phyloP scores from a whole-genome alignment of 805 yeast genomes.

The Teunomyces cretensis region DNA sequence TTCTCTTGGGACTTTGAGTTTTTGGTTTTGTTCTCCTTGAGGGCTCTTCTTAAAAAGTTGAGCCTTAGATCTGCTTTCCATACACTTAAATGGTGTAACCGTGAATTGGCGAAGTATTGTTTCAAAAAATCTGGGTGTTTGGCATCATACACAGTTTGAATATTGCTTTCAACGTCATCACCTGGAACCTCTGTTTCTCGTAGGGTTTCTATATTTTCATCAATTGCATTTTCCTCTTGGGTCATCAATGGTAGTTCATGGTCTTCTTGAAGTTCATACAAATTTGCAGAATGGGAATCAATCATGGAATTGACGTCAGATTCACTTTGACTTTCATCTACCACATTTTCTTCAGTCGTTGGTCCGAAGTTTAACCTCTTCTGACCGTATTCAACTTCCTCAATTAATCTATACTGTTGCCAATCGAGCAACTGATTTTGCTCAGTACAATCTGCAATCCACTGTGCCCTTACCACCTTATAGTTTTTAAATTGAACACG shows the following conservation, averaged over 20 bases:
- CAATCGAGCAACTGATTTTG: constrained; percentile 56
- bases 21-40: constrained; percentile 18
- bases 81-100: constrained; percentile 83
- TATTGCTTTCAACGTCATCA: background rate
- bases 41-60: constrained; percentile 53
- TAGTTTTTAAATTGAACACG: constrained; percentile 60
- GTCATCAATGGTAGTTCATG: constrained; percentile 10
- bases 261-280: background rate
- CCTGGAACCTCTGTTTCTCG: background rate
- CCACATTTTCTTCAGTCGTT: constrained; percentile 3
- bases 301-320: background rate
- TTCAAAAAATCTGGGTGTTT: constrained; percentile 73
- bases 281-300: background rate
- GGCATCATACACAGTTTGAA: constrained; percentile 48
- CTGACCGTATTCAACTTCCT: constrained; percentile 57
- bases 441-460: constrained; percentile 71
- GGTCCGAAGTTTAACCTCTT: constrained; percentile 22
- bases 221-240: constrained; percentile 11
- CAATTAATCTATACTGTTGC: constrained; percentile 60
- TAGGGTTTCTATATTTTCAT: constrained; percentile 4
- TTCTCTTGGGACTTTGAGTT: background rate
- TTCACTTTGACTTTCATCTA: constrained; percentile 1
- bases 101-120: constrained; percentile 73
- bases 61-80: constrained; percentile 79
- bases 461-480: constrained; percentile 76